Conservation (phyloP, 768 basidiomycete genomes). For the Mycena metata region DNA sequence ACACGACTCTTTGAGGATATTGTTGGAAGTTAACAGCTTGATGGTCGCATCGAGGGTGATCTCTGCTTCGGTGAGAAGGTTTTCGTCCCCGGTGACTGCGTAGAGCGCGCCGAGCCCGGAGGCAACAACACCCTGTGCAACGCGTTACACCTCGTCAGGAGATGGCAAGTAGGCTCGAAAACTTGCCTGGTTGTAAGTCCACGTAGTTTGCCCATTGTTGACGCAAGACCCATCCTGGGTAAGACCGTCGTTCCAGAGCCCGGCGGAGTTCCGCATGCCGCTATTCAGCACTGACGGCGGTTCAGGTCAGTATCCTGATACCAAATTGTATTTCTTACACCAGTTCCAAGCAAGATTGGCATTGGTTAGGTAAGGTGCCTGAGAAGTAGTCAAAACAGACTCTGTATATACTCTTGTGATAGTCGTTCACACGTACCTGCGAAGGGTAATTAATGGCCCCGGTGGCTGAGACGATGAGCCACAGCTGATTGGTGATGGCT, state of each 20-base stretch:
- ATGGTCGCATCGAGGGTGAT: no score
- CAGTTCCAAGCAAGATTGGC: slow-evolving; percentile 59
- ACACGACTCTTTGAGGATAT: no score
- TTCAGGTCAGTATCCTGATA: slow-evolving; percentile 7
- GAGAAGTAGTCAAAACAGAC: no score
- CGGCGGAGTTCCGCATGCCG: slow-evolving; percentile 61
- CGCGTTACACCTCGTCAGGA: slow-evolving; percentile 60
- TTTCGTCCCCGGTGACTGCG: no score
- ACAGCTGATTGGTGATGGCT: slow-evolving; percentile 72
- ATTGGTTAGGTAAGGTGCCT: slow-evolving; percentile 59
- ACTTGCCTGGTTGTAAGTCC: slow-evolving; percentile 67
- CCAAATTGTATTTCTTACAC: slow-evolving; percentile 44
- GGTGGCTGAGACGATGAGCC: slow-evolving; percentile 62
- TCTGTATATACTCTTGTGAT: no score
- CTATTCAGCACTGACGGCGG: slow-evolving; percentile 51
- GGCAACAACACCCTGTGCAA: slow-evolving; percentile 48
- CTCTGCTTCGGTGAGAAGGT: no score
- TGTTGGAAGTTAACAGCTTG: no score
- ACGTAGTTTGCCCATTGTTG: slow-evolving; percentile 67
- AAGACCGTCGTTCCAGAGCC: slow-evolving; percentile 62
- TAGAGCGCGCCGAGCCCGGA: no score
- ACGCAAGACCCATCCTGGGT: slow-evolving; percentile 48
- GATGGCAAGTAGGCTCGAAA: no score
- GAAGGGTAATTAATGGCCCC: slow-evolving; percentile 58
- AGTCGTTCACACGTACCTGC: no score